Conservation (phyloP, 805 yeast species). For the Lipomyces mesembrius region DNA sequence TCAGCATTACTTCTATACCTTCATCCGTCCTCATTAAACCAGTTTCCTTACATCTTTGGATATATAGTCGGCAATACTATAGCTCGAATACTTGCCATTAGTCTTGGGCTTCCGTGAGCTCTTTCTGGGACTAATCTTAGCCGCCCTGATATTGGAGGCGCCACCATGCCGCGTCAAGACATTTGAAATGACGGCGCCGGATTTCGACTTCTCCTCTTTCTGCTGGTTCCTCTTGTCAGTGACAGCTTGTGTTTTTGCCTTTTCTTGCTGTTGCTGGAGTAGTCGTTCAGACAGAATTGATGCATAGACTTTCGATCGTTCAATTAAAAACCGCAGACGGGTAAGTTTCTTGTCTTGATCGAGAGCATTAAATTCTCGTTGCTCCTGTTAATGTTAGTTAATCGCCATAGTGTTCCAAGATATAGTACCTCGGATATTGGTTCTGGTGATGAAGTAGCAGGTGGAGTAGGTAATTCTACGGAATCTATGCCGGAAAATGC, state of each 20-base stretch:
- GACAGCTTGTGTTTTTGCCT: slow-evolving; percentile 22
- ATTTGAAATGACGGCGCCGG: background rate
- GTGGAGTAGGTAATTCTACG: slow-evolving; percentile 24
- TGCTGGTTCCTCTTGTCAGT: slow-evolving; percentile 10
- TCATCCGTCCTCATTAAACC: background rate
- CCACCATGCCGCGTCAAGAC: background rate
- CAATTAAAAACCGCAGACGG: slow-evolving; percentile 74
- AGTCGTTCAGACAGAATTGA: slow-evolving; percentile 83
- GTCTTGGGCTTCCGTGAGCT: background rate
- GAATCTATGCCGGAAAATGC: background rate
- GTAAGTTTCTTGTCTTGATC: slow-evolving; percentile 63
- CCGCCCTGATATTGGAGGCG: background rate
- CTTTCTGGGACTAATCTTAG: background rate
- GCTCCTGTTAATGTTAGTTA: slow-evolving; percentile 22
- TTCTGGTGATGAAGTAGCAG: slow-evolving; percentile 32
- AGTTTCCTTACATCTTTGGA: slow-evolving; percentile 3
- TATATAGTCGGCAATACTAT: slow-evolving; percentile 19
- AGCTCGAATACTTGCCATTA: background rate
- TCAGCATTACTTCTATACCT: background rate
- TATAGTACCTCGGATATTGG: slow-evolving; percentile 21
- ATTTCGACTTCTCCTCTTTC: background rate
- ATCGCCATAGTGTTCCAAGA: background rate
- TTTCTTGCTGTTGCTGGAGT: slow-evolving; percentile 32
- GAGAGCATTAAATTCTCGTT: slow-evolving; percentile 47
- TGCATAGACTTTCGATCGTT: slow-evolving; percentile 85